Percentiles rank a stretch among this genome's conserved stretches.
phyloP scores from a whole-genome alignment of 805 yeast genomes.

The Kodamaea sagamina region DNA sequence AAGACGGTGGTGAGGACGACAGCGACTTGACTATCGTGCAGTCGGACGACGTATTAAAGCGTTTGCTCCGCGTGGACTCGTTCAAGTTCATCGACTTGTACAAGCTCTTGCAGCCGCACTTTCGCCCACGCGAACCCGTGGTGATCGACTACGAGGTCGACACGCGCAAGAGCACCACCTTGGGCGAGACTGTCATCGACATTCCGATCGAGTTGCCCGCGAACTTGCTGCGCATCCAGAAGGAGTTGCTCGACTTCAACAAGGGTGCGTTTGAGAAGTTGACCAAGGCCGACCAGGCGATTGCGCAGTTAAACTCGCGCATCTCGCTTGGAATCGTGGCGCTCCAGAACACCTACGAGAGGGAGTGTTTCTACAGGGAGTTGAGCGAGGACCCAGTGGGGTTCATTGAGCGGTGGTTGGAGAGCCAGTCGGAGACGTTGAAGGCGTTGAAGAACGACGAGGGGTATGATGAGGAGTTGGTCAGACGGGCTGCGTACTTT shows the following conservation, averaged over 20 bases:
- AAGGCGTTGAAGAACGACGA: slow-evolving; percentile 88
- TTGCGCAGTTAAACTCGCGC: slow-evolving; percentile 44
- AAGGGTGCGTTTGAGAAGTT: slow-evolving; percentile 44
- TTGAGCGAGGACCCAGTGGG: slow-evolving; percentile 75
- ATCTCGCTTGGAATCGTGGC: slow-evolving; percentile 52
- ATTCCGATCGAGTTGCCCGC: slow-evolving; percentile 50
- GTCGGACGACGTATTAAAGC: slow-evolving; percentile 47
- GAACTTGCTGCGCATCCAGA: slow-evolving; percentile 37
- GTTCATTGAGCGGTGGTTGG: slow-evolving; percentile 71
- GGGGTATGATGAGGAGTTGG: slow-evolving; percentile 84
- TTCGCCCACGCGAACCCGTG: slow-evolving; percentile 82
- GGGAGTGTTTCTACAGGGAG: slow-evolving; percentile 76
- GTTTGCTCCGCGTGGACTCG: slow-evolving; percentile 50
- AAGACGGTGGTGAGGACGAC: slow-evolving; percentile 30
- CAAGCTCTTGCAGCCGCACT: slow-evolving; percentile 64
- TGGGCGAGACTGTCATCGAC: slow-evolving; percentile 81
- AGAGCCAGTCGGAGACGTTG: slow-evolving; percentile 79
- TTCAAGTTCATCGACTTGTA: slow-evolving; percentile 72
- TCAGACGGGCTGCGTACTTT: slow-evolving; percentile 78
- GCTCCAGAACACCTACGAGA: slow-evolving; percentile 57
- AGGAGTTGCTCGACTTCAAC: slow-evolving; percentile 37
- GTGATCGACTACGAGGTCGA: slow-evolving; percentile 71
- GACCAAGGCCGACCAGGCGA: slow-evolving; percentile 44
- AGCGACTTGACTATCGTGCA: slow-evolving; percentile 37
- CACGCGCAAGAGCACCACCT: slow-evolving; percentile 73